Percentiles rank a stretch among this genome's conserved stretches.
Conservation (phyloP, 2,329 filamentous ascomycete genomes). For the Pseudogymnoascus sp. region DNA sequence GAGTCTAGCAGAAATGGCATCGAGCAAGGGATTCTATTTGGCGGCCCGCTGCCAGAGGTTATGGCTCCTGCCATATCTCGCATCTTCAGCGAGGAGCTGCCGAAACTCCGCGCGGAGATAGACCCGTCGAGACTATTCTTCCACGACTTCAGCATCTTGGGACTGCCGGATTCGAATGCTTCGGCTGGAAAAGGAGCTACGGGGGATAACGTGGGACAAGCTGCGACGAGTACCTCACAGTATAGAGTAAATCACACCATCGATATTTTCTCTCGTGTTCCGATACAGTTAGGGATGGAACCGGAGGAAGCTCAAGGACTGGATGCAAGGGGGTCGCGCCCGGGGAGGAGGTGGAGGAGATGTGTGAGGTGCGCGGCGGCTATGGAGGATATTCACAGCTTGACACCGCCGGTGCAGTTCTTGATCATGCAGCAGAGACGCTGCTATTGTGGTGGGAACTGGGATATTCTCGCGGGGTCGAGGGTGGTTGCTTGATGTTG, state of each 20-base stretch:
- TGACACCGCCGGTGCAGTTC: slow-evolving; percentile 26
- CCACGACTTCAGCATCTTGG: slow-evolving; percentile 26
- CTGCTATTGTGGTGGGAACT: slow-evolving; percentile 29
- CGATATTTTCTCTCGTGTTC: not conserved
- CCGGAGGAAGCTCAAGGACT: not conserved
- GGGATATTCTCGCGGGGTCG: slow-evolving; percentile 18
- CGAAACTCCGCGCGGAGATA: slow-evolving; percentile 23
- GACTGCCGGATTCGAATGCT: slow-evolving; percentile 24
- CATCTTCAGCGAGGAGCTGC: slow-evolving; percentile 23
- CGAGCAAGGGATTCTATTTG: slow-evolving; percentile 27
- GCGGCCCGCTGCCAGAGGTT: slow-evolving; percentile 24
- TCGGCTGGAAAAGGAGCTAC: not conserved
- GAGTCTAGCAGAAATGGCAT: slow-evolving; percentile 23
- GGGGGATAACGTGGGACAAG: not conserved
- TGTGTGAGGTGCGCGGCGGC: slow-evolving; percentile 29
- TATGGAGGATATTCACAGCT: slow-evolving; percentile 27
- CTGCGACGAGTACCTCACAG: not conserved
- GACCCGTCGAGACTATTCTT: slow-evolving; percentile 28
- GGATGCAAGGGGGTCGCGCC: slow-evolving; percentile 1
- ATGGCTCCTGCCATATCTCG: slow-evolving; percentile 27
- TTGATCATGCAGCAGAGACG: slow-evolving; percentile 28
- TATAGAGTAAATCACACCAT: not conserved
- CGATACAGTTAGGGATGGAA: not conserved
- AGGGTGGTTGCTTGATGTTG: not conserved
- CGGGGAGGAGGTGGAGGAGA: slow-evolving; percentile 24